These are phyloP conservation scores for Colletotrichum caudatum DNA, from an alignment of 2,329 filamentous ascomycete genomes.

Conservation along the genomic window DNA sequence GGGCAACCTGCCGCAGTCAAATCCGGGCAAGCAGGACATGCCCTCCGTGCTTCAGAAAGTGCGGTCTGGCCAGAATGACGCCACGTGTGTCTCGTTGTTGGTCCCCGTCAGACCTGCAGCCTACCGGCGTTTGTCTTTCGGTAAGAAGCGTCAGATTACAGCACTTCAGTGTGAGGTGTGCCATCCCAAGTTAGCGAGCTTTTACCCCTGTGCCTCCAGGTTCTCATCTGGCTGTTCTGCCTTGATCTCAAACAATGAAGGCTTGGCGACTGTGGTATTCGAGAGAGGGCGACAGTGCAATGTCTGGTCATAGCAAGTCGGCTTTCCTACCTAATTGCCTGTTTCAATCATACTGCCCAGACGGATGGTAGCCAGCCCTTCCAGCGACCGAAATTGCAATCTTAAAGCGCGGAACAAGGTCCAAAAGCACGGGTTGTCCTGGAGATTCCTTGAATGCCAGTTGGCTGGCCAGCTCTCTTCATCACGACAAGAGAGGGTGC, in stretches of 20 bases:
- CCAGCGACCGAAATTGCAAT: neutral
- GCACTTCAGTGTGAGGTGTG: slow-evolving; percentile 17
- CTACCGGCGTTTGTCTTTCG: slow-evolving; percentile 22
- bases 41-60: neutral
- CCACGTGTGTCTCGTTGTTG: slow-evolving; percentile 32
- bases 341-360: slow-evolving; percentile 13
- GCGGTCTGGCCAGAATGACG: slow-evolving; percentile 27
- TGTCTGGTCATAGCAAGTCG: slow-evolving; percentile 21
- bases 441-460: neutral
- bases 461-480: slow-evolving; percentile 6
- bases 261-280: slow-evolving; percentile 3
- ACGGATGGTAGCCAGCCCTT: neutral
- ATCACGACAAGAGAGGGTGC: neutral
- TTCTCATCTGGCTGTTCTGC: slow-evolving; percentile 2
- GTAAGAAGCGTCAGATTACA: slow-evolving; percentile 10
- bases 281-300: slow-evolving; percentile 7
- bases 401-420: neutral
- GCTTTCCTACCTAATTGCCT: neutral
- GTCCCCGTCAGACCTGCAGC: slow-evolving; percentile 26
- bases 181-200: slow-evolving; percentile 27
- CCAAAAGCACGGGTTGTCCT: slow-evolving; percentile 4
- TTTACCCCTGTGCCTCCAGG: slow-evolving; percentile 21
- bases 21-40: neutral
- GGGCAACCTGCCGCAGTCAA: neutral
- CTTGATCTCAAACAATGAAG: slow-evolving; percentile 7